Evolutionary conservation across 345 rosid genomes (phyloP), one percentile per base, ranked within the genome.

Genomic region (Boechera retrofracta): DNA sequence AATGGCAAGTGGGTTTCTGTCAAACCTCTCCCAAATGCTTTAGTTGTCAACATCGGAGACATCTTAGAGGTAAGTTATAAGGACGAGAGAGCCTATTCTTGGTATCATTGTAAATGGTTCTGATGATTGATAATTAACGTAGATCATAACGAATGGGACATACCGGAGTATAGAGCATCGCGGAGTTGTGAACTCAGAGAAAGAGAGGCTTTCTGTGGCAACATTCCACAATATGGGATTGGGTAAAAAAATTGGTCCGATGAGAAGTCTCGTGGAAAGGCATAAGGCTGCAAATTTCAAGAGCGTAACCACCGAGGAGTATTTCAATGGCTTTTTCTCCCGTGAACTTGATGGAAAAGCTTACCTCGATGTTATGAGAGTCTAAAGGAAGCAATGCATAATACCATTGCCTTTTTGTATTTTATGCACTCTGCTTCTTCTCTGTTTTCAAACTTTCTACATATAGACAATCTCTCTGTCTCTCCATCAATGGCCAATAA

Each of bases 101-200:
- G 33, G 21, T 35, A 63, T 33, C 21, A 60, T 6, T 72, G 68
- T 53, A 52, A 44, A 57, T 66, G 18, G 44, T 32, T 69, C 16
- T 69, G 10, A 58, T 60, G 29, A 67, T 31, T 45, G 47, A 35
- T 67, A 12, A 73, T 11, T 7, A 31, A 44, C 38, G 38, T 71
- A 82, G 87, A 82, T 84, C 38, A 36, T 84, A 29, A 77, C 78
- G 15, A 79, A 82, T 58, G 87, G 87, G 32, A 68, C 38, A 7
- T 85, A 82, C 60, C 64, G 21, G 2, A 85, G 82, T 59, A 72
- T 82, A 13, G 82, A 80, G 69, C 87, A 82, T 52, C 73, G 81
- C 0, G 83, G 77, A 13, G 52, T 72, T 10, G 81, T 82, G 13
- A 84, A 84, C 57, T 47, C 76, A 3, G 58, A 16, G 33, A 80